Percentiles rank a stretch among this genome's conserved stretches.
These are phyloP conservation scores for Cutaneotrichosporon cavernicola DNA, from an alignment of 1,284 basidiomycete species.

Conservation along the genomic window DNA sequence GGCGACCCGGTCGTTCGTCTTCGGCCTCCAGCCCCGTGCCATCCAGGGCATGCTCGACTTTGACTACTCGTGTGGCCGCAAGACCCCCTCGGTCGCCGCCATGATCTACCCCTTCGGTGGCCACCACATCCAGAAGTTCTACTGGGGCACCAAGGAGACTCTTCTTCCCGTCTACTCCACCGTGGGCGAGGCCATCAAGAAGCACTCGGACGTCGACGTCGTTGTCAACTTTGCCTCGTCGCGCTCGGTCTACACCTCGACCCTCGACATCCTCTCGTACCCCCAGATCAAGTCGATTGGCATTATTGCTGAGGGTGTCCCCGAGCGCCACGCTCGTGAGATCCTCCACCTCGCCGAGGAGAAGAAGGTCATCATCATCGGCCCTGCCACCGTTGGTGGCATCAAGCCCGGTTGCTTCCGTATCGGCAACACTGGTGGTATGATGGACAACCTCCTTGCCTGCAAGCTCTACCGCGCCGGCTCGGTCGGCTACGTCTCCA, in stretches of 20 bases:
- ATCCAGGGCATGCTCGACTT: constrained; percentile 99
- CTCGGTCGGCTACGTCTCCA: constrained; percentile 97
- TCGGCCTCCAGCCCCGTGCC: constrained; percentile 96
- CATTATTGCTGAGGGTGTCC: constrained; percentile 97
- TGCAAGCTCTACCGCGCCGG: constrained; percentile 98
- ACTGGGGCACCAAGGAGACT: constrained; percentile 99
- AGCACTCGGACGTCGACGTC: constrained; percentile 95
- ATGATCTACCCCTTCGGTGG: constrained; percentile 99
- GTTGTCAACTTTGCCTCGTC: constrained; percentile 98
- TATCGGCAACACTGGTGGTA: constrained; percentile 98
- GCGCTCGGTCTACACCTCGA: constrained; percentile 91
- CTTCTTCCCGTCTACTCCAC: constrained; percentile 96
- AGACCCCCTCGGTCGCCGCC: constrained; percentile 90
- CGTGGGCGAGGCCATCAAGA: constrained; percentile 85
- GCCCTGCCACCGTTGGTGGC: constrained; percentile 97
- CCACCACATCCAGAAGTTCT: constrained; percentile 99
- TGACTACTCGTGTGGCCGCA: constrained; percentile 94
- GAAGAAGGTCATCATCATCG: constrained; percentile 91
- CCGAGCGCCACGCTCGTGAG: constrained; percentile 94
- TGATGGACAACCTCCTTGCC: constrained; percentile 99
- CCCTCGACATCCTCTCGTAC: constrained; percentile 80
- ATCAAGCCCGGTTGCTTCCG: constrained; percentile 99
- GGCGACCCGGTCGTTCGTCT: constrained; percentile 90
- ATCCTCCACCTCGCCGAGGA: constrained; percentile 84
- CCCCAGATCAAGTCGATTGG: constrained; percentile 80